A percentile compares a stretch with the other conserved stretches of the same genome.
Evolutionary conservation across 805 yeast species (phyloP).

Genomic region (Barnettozyma californica): DNA sequence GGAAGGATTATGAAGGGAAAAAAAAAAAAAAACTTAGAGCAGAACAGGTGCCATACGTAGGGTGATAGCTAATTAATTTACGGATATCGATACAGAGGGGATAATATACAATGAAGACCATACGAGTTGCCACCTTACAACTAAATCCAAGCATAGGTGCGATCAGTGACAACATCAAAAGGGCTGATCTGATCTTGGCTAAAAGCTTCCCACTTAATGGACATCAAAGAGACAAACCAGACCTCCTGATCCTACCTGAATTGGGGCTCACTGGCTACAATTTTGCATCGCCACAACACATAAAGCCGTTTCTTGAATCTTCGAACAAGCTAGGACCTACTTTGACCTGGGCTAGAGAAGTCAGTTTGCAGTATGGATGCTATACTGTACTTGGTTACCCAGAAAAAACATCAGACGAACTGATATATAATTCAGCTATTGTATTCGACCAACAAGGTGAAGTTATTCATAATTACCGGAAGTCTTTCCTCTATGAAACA

Average conservation of each 20-base stretch:
- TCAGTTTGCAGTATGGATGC: constrained; percentile 48
- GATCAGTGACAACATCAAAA: constrained; percentile 45
- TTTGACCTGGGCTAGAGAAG: constrained; percentile 48
- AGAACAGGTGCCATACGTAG: no score
- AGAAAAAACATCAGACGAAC: constrained; percentile 33
- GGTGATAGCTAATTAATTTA: no score
- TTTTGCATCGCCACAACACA: constrained; percentile 44
- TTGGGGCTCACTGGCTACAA: constrained; percentile 82
- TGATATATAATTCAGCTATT: constrained; percentile 66
- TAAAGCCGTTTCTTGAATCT: constrained; percentile 50
- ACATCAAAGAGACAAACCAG: constrained; percentile 32
- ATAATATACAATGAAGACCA: constrained; percentile 20
- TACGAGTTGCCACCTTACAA: constrained; percentile 63
- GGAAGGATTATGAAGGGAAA: no score
- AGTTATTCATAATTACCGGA: constrained; percentile 62
- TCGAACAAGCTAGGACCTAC: constrained; percentile 39
- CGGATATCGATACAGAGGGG: no score
- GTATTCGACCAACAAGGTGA: constrained; percentile 57
- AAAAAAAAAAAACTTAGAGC: no score
- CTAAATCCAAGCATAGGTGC: constrained; percentile 60
- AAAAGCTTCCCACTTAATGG: constrained; percentile 20
- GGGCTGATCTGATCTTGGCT: constrained; percentile 33
- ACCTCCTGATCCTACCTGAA: constrained; percentile 78
- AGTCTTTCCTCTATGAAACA: constrained; percentile 69
- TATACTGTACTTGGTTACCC: constrained; percentile 83